These are phyloP conservation scores for Candida frijolesensis DNA, from an alignment of 1,139 yeast genomes.

Conservation along the genomic window DNA sequence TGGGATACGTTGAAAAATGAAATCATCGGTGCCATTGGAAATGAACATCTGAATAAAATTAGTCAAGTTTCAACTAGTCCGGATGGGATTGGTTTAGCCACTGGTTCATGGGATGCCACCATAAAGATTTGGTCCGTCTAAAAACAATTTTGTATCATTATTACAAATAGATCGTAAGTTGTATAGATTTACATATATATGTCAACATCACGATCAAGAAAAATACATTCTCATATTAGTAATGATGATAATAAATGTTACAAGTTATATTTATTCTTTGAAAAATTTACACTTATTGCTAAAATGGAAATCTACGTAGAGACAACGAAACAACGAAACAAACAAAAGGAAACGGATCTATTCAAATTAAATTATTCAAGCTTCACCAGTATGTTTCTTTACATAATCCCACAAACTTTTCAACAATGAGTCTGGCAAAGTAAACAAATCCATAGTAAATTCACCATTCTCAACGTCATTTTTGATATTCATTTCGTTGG, in stretches of 20 bases:
- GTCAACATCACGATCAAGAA: background rate
- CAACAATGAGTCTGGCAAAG: slow-evolving; percentile 88
- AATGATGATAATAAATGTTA: slow-evolving; percentile 1
- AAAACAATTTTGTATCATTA: background rate
- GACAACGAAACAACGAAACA: background rate
- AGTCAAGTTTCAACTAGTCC: slow-evolving; percentile 68
- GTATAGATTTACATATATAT: background rate
- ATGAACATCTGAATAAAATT: slow-evolving; percentile 56
- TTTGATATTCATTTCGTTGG: slow-evolving; percentile 93
- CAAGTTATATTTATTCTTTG: slow-evolving; percentile 3
- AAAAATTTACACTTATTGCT: background rate
- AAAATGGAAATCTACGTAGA: background rate
- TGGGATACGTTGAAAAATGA: slow-evolving; percentile 79
- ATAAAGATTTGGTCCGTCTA: slow-evolving; percentile 58
- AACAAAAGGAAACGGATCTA: background rate
- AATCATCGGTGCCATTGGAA: slow-evolving; percentile 58
- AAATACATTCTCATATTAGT: too few species aligned
- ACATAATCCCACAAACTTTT: slow-evolving; percentile 96
- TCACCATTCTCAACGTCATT: slow-evolving; percentile 97
- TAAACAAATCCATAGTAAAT: slow-evolving; percentile 93
- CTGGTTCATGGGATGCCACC: slow-evolving; percentile 73
- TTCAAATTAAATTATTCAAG: slow-evolving; percentile 15
- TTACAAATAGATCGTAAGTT: background rate
- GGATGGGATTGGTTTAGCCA: slow-evolving; percentile 73
- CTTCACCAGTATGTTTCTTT: slow-evolving; percentile 59